These are phyloP conservation scores for Psilocybe azurescens DNA, from an alignment of 768 basidiomycete genomes.

Conservation along the genomic window DNA sequence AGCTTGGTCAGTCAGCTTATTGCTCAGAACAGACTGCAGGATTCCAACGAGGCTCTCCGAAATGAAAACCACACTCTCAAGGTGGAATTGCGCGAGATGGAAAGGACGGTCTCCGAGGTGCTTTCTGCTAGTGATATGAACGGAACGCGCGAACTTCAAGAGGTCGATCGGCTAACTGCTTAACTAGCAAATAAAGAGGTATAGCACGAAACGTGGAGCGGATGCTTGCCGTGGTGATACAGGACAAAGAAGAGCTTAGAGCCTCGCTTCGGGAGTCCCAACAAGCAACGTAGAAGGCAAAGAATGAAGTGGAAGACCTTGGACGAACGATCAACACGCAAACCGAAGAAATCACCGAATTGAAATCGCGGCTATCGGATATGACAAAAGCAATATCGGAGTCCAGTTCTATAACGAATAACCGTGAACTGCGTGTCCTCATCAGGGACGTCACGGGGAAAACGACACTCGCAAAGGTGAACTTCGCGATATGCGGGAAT, in stretches of 20 bases:
- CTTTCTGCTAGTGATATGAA: constrained; percentile 29
- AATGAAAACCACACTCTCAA: constrained; percentile 33
- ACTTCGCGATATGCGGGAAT: constrained; percentile 39
- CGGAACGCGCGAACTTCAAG: constrained; percentile 29
- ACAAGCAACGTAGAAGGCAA: constrained; percentile 26
- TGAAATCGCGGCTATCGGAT: constrained; percentile 34
- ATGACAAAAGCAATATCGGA: constrained; percentile 37
- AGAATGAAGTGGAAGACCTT: constrained; percentile 29
- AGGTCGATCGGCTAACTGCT: constrained; percentile 32
- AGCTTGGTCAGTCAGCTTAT: constrained; percentile 31
- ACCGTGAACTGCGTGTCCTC: constrained; percentile 40
- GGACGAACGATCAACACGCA: constrained; percentile 27
- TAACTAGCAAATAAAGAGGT: constrained; percentile 27
- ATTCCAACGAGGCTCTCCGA: constrained; percentile 26
- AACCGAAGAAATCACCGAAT: constrained; percentile 33
- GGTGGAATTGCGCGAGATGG: constrained; percentile 32
- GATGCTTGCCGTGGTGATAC: constrained; percentile 32
- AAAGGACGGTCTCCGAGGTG: constrained; percentile 32
- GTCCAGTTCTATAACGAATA: constrained; percentile 29
- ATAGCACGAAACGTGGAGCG: constrained; percentile 36
- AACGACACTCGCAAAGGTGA: constrained; percentile 42
- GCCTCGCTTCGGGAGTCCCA: constrained; percentile 29
- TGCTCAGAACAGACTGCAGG: constrained; percentile 30
- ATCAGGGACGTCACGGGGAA: constrained; percentile 45
- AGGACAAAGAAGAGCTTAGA: constrained; percentile 32